phyloP scores from a whole-genome alignment of 2,329 filamentous ascomycete genomes.

The Colletotrichum cereale region DNA sequence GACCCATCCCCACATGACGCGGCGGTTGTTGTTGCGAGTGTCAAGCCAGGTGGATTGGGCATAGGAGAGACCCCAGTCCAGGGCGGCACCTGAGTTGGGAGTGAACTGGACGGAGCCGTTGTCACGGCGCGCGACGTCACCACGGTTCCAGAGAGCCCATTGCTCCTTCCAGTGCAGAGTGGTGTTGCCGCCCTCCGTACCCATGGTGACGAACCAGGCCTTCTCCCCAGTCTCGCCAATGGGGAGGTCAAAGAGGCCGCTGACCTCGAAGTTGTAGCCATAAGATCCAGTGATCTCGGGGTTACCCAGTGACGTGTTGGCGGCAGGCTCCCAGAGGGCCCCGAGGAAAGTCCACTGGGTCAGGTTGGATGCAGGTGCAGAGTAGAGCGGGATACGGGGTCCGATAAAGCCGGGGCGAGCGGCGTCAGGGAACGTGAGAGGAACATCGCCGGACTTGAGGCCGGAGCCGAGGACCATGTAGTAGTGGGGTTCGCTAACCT shows the following conservation, averaged over 20 bases:
- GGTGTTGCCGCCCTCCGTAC: slow-evolving; percentile 41
- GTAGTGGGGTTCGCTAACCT: slow-evolving; percentile 36
- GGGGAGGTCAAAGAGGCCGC: slow-evolving; percentile 39
- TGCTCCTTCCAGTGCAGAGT: slow-evolving; percentile 39
- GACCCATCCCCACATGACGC: slow-evolving; percentile 41
- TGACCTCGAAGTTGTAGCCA: slow-evolving; percentile 42
- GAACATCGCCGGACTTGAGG: slow-evolving; percentile 38
- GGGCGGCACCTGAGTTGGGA: slow-evolving; percentile 35
- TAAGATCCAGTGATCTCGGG: slow-evolving; percentile 40
- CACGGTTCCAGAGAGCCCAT: slow-evolving; percentile 41
- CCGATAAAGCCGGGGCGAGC: slow-evolving; percentile 41
- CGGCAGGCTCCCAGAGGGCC: slow-evolving; percentile 40
- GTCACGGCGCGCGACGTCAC: slow-evolving; percentile 34
- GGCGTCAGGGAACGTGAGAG: slow-evolving; percentile 35
- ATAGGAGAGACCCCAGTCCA: slow-evolving; percentile 41
- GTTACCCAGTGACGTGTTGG: slow-evolving; percentile 35
- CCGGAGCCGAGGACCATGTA: slow-evolving; percentile 42
- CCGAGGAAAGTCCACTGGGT: slow-evolving; percentile 41
- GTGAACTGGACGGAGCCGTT: slow-evolving; percentile 40
- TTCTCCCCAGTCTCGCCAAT: slow-evolving; percentile 33
- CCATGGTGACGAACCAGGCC: slow-evolving; percentile 40
- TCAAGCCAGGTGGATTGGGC: slow-evolving; percentile 40
- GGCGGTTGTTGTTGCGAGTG: slow-evolving; percentile 30
- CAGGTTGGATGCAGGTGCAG: slow-evolving; percentile 38
- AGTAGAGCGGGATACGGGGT: slow-evolving; percentile 39